Percentiles rank a stretch among this genome's conserved stretches.
Conservation (phyloP, 1,139 yeast genomes). For the Candida labiduridarum region DNA sequence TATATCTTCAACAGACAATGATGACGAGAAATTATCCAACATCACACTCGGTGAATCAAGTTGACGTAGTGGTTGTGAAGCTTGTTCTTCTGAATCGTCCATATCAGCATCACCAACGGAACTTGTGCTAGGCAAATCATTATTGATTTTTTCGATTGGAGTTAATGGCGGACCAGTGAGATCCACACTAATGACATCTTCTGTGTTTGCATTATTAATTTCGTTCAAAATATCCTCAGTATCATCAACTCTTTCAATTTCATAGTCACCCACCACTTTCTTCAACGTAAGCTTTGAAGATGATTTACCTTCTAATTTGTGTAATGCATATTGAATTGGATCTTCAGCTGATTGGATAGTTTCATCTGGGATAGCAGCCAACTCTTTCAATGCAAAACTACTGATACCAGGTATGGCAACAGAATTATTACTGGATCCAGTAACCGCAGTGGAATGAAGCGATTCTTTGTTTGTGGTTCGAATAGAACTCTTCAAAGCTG, state of each 20-base stretch:
- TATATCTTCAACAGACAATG: slow-evolving; percentile 39
- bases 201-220: slow-evolving; percentile 45
- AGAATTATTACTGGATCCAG: slow-evolving; percentile 29
- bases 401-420: slow-evolving; percentile 66
- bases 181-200: slow-evolving; percentile 36
- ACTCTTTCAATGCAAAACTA: slow-evolving; percentile 61
- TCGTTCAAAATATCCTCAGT: slow-evolving; percentile 44
- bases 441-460: slow-evolving; percentile 10
- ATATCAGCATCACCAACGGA: slow-evolving; percentile 6
- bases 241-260: slow-evolving; percentile 20
- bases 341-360: slow-evolving; percentile 54
- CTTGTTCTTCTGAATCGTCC: slow-evolving; percentile 9
- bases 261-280: slow-evolving; percentile 9
- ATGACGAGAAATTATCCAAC: slow-evolving; percentile 38
- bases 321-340: slow-evolving; percentile 75
- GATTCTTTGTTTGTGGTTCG: slow-evolving; percentile 19
- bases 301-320: slow-evolving; percentile 75
- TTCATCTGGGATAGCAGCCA: slow-evolving; percentile 83
- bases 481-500: slow-evolving; percentile 25
- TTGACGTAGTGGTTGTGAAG: slow-evolving; percentile 2
- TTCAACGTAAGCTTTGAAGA: slow-evolving; percentile 15
- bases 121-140: neutral
- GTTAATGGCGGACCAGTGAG: slow-evolving; percentile 32
- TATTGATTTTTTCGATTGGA: slow-evolving; percentile 18
- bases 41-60: slow-evolving; percentile 37